Conservation (phyloP, 495 filamentous ascomycete species). For the Trichoderma gamsii region DNA sequence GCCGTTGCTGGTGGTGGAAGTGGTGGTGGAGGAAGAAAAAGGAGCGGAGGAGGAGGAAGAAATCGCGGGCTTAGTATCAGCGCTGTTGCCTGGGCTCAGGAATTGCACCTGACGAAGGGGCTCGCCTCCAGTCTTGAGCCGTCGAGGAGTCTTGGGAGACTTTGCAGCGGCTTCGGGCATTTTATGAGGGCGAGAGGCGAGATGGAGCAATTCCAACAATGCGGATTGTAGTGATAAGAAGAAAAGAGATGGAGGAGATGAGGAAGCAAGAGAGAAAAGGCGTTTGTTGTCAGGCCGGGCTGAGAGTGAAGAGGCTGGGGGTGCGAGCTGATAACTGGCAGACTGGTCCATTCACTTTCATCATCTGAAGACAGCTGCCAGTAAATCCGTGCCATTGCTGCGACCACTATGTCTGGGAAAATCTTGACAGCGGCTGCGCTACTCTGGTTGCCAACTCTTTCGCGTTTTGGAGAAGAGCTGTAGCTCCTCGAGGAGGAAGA, state of each 20-base stretch:
- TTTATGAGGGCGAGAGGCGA: neutral
- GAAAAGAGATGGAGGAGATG: neutral
- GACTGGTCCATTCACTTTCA: neutral
- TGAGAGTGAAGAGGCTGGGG: neutral
- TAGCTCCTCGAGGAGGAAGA: too few relatives aligned
- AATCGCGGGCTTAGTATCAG: neutral
- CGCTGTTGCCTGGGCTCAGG: neutral
- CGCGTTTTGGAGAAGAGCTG: too few relatives aligned
- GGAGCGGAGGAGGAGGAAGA: neutral
- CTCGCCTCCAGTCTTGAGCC: constrained; percentile 6
- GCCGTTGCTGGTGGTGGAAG: neutral
- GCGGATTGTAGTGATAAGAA: neutral
- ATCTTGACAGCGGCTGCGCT: too few relatives aligned
- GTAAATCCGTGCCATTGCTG: too few relatives aligned
- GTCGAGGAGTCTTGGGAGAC: constrained; percentile 11
- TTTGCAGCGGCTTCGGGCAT: constrained; percentile 2
- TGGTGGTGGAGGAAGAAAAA: neutral
- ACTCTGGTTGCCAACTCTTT: too few relatives aligned
- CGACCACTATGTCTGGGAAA: neutral
- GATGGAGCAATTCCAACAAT: neutral
- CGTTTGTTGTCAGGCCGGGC: neutral
- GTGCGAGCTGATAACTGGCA: neutral
- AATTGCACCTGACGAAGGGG: constrained; percentile 13
- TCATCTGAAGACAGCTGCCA: constrained; percentile 4
- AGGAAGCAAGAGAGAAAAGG: neutral